phyloP scores from a whole-genome alignment of 2,329 filamentous ascomycete genomes.

The Fusarium heterosporum region DNA sequence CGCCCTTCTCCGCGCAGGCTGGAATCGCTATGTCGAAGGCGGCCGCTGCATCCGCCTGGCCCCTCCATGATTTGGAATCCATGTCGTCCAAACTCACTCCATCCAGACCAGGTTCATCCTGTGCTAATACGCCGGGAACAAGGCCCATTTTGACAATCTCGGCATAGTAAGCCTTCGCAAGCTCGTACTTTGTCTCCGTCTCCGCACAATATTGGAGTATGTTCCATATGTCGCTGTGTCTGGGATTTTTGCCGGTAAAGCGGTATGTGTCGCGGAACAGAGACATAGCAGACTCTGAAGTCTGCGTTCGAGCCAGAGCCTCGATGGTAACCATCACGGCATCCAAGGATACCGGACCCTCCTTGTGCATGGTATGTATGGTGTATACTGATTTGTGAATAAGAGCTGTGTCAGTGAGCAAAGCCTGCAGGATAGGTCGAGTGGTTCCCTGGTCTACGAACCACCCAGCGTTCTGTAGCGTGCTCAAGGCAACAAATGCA shows the following conservation, averaged over 20 bases:
- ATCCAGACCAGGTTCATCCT: conserved; percentile 5
- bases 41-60: conserved; percentile 18
- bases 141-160: conserved; percentile 29
- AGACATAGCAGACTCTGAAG: conserved; percentile 49
- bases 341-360: conserved; percentile 54
- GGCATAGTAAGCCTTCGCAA: conserved; percentile 50
- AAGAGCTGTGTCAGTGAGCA: conserved; percentile 61
- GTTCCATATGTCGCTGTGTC: conserved; percentile 46
- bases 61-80: conserved; percentile 16
- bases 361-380: conserved; percentile 64
- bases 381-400: conserved; percentile 65
- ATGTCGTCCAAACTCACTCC: conserved; percentile 5
- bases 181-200: conserved; percentile 39
- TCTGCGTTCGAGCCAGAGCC: conserved; percentile 46
- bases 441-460: conserved; percentile 71
- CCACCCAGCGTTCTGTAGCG: conserved; percentile 71
- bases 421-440: conserved; percentile 68
- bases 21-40: conserved; percentile 47
- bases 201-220: conserved; percentile 49
- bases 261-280: conserved; percentile 49
- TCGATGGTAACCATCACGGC: conserved; percentile 53
- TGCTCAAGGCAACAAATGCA: conserved; percentile 76
- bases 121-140: background rate
- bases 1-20: conserved; percentile 46
- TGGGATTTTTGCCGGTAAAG: conserved; percentile 48